phyloP scores from a whole-genome alignment of 805 yeast species.

The Monosporozyma unispora region DNA sequence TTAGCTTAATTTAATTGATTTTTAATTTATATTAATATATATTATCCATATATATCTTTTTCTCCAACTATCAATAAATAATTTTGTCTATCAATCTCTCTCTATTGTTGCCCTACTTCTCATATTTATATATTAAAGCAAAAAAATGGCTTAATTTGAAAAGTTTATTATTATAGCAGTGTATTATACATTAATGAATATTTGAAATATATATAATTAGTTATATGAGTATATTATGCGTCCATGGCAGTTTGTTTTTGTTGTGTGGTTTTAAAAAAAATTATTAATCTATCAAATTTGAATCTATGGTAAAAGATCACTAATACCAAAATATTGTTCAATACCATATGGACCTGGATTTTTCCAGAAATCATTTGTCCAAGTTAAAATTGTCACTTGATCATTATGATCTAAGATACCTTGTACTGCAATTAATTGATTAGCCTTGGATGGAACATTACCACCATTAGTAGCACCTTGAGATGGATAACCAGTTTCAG shows the following conservation, averaged over 20 bases:
- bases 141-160: too few species aligned
- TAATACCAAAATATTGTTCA: conserved; percentile 80
- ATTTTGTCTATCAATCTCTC: background rate
- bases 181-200: background rate
- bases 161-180: too few species aligned
- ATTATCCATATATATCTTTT: conserved; percentile 2
- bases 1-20: conserved; percentile 29
- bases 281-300: background rate
- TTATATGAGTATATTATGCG: background rate
- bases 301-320: conserved; percentile 24
- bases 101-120: too few species aligned
- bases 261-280: background rate
- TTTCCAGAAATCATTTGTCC: conserved; percentile 85
- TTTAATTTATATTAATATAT: background rate
- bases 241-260: too few species aligned
- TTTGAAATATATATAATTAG: background rate
- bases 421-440: conserved; percentile 63
- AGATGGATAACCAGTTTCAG: conserved; percentile 89
- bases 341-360: conserved; percentile 72
- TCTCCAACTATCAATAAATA: conserved; percentile 1
- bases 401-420: conserved; percentile 50
- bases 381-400: conserved; percentile 63
- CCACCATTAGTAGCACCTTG: conserved; percentile 62
- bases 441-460: conserved; percentile 60
- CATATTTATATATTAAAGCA: too few species aligned